Conservation (phyloP, 352 stramenopile genomes). For the Phytophthora pseudosyringae region DNA sequence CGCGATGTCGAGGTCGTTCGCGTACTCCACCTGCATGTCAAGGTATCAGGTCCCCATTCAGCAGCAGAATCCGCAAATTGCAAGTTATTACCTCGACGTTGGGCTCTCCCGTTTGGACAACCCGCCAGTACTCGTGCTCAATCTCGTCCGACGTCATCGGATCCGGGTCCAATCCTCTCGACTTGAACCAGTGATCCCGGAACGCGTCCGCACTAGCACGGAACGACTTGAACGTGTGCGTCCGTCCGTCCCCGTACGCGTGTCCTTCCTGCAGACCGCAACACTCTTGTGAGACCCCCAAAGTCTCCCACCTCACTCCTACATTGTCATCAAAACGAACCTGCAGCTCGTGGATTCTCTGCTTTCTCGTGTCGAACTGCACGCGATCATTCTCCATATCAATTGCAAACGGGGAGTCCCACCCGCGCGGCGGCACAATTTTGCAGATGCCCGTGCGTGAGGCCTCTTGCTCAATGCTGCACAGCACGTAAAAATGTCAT, state of each 20-base stretch:
- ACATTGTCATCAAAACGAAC: conserved; percentile 19
- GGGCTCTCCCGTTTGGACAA: conserved; percentile 70
- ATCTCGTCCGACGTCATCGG: conserved; percentile 70
- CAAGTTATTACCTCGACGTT: conserved; percentile 34
- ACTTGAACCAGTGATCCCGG: conserved; percentile 55
- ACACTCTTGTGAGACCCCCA: background rate
- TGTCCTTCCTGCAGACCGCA: conserved; percentile 54
- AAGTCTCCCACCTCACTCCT: background rate
- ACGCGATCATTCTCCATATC: conserved; percentile 60
- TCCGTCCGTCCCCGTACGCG: conserved; percentile 63
- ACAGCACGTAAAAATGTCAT: conserved; percentile 6
- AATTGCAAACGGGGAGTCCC: conserved; percentile 85
- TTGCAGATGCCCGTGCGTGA: conserved; percentile 95
- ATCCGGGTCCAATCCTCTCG: conserved; percentile 43
- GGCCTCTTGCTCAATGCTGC: conserved; percentile 67
- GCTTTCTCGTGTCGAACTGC: conserved; percentile 93
- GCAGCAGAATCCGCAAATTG: background rate
- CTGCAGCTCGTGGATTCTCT: conserved; percentile 91
- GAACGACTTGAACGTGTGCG: conserved; percentile 78
- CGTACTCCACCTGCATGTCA: conserved; percentile 83
- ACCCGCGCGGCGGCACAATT: conserved; percentile 97
- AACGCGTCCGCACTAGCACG: conserved; percentile 62
- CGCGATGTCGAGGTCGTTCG: conserved; percentile 89
- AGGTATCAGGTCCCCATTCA: conserved; percentile 2
- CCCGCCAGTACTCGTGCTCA: conserved; percentile 90